These are phyloP conservation scores for Tulasnella sp. DNA, from an alignment of 768 basidiomycete genomes.

Conservation along the genomic window DNA sequence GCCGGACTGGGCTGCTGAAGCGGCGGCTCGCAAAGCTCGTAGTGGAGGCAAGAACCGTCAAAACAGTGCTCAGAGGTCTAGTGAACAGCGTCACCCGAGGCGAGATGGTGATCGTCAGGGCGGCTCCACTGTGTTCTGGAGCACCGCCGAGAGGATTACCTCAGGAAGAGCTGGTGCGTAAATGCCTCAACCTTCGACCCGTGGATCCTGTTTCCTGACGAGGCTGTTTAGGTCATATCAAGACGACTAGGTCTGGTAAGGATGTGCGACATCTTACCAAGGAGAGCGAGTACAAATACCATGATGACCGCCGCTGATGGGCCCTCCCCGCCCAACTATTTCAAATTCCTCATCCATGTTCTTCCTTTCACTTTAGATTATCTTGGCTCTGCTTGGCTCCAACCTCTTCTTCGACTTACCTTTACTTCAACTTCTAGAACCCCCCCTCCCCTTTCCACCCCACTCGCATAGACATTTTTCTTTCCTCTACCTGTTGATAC, in stretches of 20 bases:
- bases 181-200: not conserved
- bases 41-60: not conserved
- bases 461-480: not conserved
- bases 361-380: not conserved
- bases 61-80: not conserved
- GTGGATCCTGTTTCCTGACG: not conserved
- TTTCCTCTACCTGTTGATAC: not conserved
- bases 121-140: not conserved
- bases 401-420: not conserved
- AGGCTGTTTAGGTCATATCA: not conserved
- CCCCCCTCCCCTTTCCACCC: too few species aligned
- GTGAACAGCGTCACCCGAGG: not conserved
- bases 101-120: not conserved
- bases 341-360: not conserved
- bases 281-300: not conserved
- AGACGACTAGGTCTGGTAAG: not conserved
- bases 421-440: not conserved
- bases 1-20: not conserved
- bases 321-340: not conserved
- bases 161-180: not conserved
- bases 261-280: not conserved
- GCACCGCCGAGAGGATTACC: not conserved
- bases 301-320: not conserved
- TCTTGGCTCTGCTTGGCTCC: not conserved
- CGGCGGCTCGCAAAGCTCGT: not conserved